Evolutionary conservation across 2,329 filamentous ascomycete species (phyloP).

Genomic region (Helicocarpus griseus): DNA sequence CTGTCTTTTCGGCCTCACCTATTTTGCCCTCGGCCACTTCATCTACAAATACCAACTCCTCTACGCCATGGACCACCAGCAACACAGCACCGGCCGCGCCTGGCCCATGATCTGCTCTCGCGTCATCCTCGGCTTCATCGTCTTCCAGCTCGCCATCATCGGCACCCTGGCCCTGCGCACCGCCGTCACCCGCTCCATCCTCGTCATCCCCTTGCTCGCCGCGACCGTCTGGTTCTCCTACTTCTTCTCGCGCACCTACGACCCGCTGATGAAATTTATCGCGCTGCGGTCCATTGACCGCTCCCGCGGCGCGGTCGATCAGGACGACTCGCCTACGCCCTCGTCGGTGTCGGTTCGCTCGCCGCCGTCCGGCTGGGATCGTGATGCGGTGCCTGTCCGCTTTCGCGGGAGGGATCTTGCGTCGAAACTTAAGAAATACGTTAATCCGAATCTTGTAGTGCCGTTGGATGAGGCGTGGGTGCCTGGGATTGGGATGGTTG

Average conservation of each 20-base stretch:
- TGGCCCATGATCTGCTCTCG: slow-evolving; percentile 97
- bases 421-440: slow-evolving; percentile 34
- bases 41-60: slow-evolving; percentile 96
- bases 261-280: slow-evolving; percentile 85
- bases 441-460: slow-evolving; percentile 37
- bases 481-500: slow-evolving; percentile 18
- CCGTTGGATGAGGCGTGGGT: slow-evolving; percentile 38
- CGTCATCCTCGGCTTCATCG: slow-evolving; percentile 70
- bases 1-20: slow-evolving; percentile 66
- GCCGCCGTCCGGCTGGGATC: slow-evolving; percentile 33
- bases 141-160: slow-evolving; percentile 87
- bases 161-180: slow-evolving; percentile 68
- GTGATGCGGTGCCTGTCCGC: slow-evolving; percentile 32
- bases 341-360: slow-evolving; percentile 29
- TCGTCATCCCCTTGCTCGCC: slow-evolving; percentile 66
- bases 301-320: slow-evolving; percentile 31
- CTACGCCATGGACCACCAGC: slow-evolving; percentile 96
- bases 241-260: slow-evolving; percentile 70
- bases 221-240: slow-evolving; percentile 84
- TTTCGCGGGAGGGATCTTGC: slow-evolving; percentile 32
- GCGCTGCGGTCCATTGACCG: slow-evolving; percentile 74
- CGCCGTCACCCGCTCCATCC: slow-evolving; percentile 61
- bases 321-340: slow-evolving; percentile 24
- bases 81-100: slow-evolving; percentile 83
- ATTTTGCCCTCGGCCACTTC: slow-evolving; percentile 61